phyloP scores from a whole-genome alignment of 495 filamentous ascomycete genomes.

The Hyaloscypha hepaticicola region DNA sequence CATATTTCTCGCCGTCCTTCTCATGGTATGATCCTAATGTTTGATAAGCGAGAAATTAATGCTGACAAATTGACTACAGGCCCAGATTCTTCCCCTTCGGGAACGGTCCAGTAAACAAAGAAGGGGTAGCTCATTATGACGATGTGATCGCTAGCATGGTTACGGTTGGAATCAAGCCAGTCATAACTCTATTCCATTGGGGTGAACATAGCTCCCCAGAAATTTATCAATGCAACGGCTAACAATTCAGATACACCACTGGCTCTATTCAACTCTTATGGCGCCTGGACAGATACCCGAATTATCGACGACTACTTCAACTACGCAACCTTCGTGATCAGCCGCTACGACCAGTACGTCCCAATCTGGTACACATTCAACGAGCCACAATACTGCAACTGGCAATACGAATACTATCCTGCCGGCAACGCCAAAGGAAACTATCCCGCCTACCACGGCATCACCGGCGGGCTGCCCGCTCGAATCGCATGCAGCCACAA shows the following conservation, averaged over 20 bases:
- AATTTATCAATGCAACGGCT: background rate
- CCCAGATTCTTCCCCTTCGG: conserved; percentile 62
- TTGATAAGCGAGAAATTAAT: background rate
- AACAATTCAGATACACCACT: conserved; percentile 49
- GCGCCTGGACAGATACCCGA: conserved; percentile 55
- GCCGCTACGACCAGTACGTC: conserved; percentile 54
- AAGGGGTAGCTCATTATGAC: conserved; percentile 56
- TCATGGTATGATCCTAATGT: conserved; percentile 33
- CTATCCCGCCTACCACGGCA: conserved; percentile 41
- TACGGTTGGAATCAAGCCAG: conserved; percentile 54
- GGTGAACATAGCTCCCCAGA: background rate
- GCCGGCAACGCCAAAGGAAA: conserved; percentile 47
- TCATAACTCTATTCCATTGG: conserved; percentile 64
- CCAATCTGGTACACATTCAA: conserved; percentile 66
- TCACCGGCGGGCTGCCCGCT: conserved; percentile 40
- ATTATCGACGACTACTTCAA: conserved; percentile 58
- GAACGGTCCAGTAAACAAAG: conserved; percentile 58
- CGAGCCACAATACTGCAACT: conserved; percentile 54
- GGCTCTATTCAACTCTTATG: conserved; percentile 56
- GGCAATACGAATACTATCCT: conserved; percentile 56
- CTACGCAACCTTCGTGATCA: conserved; percentile 56
- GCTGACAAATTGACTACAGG: conserved; percentile 2
- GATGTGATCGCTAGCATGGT: conserved; percentile 58
- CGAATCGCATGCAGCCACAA: conserved; percentile 51
- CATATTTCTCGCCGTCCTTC: conserved; percentile 41